These are phyloP conservation scores for Berkeleyomyces basicola DNA, from an alignment of 2,329 filamentous ascomycete genomes.

Conservation along the genomic window DNA sequence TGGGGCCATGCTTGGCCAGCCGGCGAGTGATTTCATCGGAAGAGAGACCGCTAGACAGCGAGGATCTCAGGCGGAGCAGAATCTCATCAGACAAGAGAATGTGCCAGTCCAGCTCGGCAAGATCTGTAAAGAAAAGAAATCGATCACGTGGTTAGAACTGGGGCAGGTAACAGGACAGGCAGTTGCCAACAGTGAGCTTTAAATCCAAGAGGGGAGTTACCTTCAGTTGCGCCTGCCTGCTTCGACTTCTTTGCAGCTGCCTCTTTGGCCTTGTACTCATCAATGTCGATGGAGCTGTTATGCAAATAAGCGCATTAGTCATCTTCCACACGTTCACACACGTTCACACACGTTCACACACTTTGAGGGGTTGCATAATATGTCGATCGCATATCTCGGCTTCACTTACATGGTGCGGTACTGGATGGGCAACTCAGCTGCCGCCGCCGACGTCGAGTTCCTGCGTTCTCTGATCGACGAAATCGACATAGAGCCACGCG, in stretches of 20 bases:
- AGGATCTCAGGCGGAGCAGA: slow-evolving; percentile 40
- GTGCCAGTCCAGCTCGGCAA: slow-evolving; percentile 53
- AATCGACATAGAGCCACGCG: slow-evolving; percentile 13
- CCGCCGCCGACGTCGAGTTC: slow-evolving; percentile 9
- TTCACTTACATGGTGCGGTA: slow-evolving; percentile 35
- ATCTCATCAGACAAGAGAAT: slow-evolving; percentile 40
- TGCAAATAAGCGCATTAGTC: neutral
- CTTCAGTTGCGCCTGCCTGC: slow-evolving; percentile 1
- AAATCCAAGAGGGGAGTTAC: neutral
- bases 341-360: neutral
- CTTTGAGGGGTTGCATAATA: neutral
- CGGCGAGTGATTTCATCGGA: slow-evolving; percentile 37
- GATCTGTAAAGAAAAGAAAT: slow-evolving; percentile 26
- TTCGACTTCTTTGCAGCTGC: slow-evolving; percentile 16
- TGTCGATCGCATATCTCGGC: neutral
- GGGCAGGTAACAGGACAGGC: neutral
- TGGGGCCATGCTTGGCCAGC: slow-evolving; percentile 44
- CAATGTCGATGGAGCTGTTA: slow-evolving; percentile 36
- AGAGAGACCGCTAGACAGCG: slow-evolving; percentile 41
- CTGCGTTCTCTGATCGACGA: slow-evolving; percentile 9
- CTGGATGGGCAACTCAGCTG: slow-evolving; percentile 29
- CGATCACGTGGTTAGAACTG: neutral
- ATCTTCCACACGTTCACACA: neutral
- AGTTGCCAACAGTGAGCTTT: neutral
- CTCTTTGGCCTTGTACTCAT: slow-evolving; percentile 34